Conservation (phyloP, 2,329 filamentous ascomycete species). For the Drechslerella stenobrocha region DNA sequence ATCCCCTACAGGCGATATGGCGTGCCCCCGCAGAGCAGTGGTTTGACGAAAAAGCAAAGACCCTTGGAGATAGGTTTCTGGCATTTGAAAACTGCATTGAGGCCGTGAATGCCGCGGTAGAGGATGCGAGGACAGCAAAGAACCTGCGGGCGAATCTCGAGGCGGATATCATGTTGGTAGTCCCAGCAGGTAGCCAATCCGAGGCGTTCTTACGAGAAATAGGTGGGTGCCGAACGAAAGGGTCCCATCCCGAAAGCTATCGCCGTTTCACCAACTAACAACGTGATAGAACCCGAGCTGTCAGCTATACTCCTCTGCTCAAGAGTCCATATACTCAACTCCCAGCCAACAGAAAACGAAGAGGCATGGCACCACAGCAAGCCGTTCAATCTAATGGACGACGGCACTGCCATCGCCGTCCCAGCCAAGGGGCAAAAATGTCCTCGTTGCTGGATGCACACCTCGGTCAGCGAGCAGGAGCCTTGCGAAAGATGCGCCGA, state of each 20-base stretch:
- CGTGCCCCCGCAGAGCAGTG: conserved; percentile 26
- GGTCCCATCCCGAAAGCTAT: conserved; percentile 52
- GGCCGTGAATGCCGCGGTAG: conserved; percentile 74
- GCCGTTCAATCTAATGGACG: conserved; percentile 49
- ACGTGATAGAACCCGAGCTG: conserved; percentile 53
- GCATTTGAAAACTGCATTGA: conserved; percentile 63
- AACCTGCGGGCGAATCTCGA: conserved; percentile 62
- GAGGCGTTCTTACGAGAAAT: conserved; percentile 56
- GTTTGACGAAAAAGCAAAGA: conserved; percentile 36
- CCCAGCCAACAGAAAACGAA: conserved; percentile 54
- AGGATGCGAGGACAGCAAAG: conserved; percentile 71
- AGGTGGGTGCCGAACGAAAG: conserved; percentile 54
- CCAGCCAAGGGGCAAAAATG: conserved; percentile 70
- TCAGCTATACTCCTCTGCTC: conserved; percentile 42
- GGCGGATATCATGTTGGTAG: conserved; percentile 66
- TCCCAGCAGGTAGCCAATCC: conserved; percentile 56
- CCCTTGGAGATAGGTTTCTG: conserved; percentile 44
- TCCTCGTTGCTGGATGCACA: conserved; percentile 83
- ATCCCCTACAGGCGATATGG: conserved; percentile 31
- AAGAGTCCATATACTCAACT: conserved; percentile 54
- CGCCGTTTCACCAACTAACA: conserved; percentile 53
- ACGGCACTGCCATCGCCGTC: conserved; percentile 53
- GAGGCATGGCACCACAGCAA: conserved; percentile 58
- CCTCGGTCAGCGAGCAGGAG: conserved; percentile 66
- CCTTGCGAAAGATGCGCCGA: conserved; percentile 75